Percentiles rank a stretch among this genome's conserved stretches.
These are phyloP conservation scores for Rubia tinctorum DNA, from an alignment of 305 asterid species.

Conservation along the genomic window DNA sequence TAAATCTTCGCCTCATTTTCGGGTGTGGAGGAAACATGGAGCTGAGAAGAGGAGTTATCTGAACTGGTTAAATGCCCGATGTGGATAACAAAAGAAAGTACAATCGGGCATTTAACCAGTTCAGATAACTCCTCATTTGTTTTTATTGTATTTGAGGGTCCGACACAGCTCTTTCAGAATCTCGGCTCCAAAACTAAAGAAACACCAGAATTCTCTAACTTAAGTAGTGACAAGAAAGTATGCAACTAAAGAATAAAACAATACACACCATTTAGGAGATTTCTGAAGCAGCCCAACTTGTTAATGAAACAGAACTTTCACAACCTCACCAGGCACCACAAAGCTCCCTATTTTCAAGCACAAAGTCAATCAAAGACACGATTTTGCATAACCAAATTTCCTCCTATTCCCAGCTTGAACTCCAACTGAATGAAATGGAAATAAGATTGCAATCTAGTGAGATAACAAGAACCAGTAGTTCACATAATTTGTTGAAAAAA, in stretches of 20 bases:
- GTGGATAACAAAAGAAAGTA: too few relatives aligned
- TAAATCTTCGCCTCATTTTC: too few relatives aligned
- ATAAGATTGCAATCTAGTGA: conserved; percentile 13
- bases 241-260: not conserved
- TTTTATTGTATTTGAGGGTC: too few relatives aligned
- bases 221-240: not conserved
- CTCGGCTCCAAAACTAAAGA: too few relatives aligned
- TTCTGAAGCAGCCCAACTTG: conserved; percentile 66
- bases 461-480: conserved; percentile 3
- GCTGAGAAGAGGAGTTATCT: too few relatives aligned
- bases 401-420: conserved; percentile 88
- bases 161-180: too few relatives aligned
- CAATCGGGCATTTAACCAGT: too few relatives aligned
- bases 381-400: conserved; percentile 26
- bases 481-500: not conserved
- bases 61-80: too few relatives aligned
- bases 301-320: conserved; percentile 65
- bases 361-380: not conserved
- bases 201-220: not conserved
- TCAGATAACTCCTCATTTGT: too few relatives aligned
- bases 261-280: conserved; percentile 57
- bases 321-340: conserved; percentile 74
- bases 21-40: too few relatives aligned
- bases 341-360: conserved; percentile 51
- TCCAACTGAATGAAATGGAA: conserved; percentile 55